phyloP scores from a whole-genome alignment of 768 basidiomycete species.

The Mycena leptocephala region DNA sequence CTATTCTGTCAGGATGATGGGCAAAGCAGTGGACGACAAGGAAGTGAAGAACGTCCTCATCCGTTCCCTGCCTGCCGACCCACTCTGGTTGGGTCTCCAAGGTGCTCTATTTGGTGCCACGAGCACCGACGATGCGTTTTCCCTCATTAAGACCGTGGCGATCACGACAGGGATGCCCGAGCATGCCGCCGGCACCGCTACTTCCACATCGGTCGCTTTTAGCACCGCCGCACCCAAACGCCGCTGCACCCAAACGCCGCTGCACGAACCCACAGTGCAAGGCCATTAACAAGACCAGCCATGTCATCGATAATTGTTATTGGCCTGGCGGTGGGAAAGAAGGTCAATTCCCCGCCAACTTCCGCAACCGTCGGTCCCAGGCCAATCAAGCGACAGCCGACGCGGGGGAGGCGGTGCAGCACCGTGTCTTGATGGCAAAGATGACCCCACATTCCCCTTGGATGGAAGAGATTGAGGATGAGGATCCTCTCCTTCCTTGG shows the following conservation, averaged over 20 bases:
- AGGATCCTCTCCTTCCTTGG: not conserved
- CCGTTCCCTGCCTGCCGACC: not conserved
- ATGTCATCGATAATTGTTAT: conserved; percentile 49
- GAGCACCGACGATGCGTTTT: not conserved
- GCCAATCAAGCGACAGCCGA: not conserved
- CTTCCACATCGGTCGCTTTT: not conserved
- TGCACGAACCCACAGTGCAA: conserved; percentile 44
- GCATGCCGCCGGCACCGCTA: not conserved
- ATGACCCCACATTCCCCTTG: too few species aligned
- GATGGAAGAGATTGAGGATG: not conserved
- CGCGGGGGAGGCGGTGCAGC: not conserved
- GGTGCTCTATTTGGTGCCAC: conserved; percentile 6
- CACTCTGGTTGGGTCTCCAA: conserved; percentile 15
- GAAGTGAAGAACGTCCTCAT: too few species aligned
- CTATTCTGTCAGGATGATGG: too few species aligned
- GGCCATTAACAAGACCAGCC: conserved; percentile 30
- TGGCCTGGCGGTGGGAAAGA: conserved; percentile 54
- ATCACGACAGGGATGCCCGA: conserved; percentile 13
- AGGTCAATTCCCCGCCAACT: conserved; percentile 49
- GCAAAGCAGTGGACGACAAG: too few species aligned
- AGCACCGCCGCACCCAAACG: not conserved
- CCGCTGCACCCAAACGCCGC: not conserved
- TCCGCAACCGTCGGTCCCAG: conserved; percentile 15
- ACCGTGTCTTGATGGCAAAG: conserved; percentile 13
- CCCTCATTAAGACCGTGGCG: conserved; percentile 9